Conservation (phyloP, 2,329 filamentous ascomycete genomes). For the Zelopaecilomyces penicillatus region DNA sequence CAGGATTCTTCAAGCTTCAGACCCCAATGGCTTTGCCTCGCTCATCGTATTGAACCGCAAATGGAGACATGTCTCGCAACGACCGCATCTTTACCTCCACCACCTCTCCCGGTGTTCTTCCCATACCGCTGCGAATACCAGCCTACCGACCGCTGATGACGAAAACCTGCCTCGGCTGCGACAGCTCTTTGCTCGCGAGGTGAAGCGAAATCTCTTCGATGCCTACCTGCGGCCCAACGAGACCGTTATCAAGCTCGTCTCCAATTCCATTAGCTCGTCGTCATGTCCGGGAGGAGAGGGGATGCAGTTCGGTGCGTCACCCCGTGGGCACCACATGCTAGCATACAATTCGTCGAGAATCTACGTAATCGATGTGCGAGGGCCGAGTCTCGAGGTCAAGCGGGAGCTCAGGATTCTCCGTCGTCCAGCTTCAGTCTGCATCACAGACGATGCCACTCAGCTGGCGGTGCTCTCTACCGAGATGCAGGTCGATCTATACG, state of each 20-base stretch:
- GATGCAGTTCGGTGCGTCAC: slow-evolving; percentile 75
- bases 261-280: slow-evolving; percentile 74
- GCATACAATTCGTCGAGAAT: slow-evolving; percentile 82
- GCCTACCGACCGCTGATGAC: slow-evolving; percentile 30
- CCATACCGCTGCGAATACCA: slow-evolving; percentile 42
- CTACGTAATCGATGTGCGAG: slow-evolving; percentile 63
- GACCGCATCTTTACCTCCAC: slow-evolving; percentile 52
- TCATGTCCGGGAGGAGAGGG: slow-evolving; percentile 77
- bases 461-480: slow-evolving; percentile 74
- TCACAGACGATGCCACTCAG: slow-evolving; percentile 67
- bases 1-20: slow-evolving; percentile 53
- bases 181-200: slow-evolving; percentile 57
- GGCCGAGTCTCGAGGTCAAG: slow-evolving; percentile 52
- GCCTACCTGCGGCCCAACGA: slow-evolving; percentile 62
- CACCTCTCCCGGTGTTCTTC: slow-evolving; percentile 56
- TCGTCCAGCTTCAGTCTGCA: slow-evolving; percentile 66
- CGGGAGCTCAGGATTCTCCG: slow-evolving; percentile 74
- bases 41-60: slow-evolving; percentile 56
- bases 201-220: slow-evolving; percentile 70
- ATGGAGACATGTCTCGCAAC: slow-evolving; percentile 57
- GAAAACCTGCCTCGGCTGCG: slow-evolving; percentile 53
- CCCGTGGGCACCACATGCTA: slow-evolving; percentile 63
- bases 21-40: slow-evolving; percentile 58
- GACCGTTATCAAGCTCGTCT: slow-evolving; percentile 71
- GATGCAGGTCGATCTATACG: slow-evolving; percentile 81